These are phyloP conservation scores for Pseudonitzschia multistriata DNA, from an alignment of 108 stramenopile genomes.

Conservation along the genomic window DNA sequence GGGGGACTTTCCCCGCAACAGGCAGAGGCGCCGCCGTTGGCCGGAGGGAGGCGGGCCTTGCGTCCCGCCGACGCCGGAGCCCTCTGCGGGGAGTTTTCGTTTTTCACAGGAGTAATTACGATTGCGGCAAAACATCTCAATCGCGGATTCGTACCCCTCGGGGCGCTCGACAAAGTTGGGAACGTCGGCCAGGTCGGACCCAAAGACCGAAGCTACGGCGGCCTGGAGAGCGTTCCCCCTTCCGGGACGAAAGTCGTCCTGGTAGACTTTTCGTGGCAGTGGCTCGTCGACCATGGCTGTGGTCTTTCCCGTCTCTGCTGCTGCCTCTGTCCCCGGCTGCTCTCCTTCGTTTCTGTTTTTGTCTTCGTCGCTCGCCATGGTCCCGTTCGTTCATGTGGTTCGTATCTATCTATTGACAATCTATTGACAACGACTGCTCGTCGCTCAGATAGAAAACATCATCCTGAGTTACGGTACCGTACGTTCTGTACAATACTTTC, in stretches of 20 bases:
- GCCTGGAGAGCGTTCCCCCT: conserved; percentile 31
- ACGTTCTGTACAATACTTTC: no score
- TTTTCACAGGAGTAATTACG: conserved; percentile 2
- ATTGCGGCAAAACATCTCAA: conserved; percentile 17
- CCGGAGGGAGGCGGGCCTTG: no score
- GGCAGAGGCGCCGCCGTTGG: conserved; percentile 23
- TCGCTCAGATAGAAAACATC: no score
- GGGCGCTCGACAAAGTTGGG: conserved; percentile 31
- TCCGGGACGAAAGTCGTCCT: conserved; percentile 26
- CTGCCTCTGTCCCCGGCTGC: not conserved
- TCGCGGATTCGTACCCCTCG: conserved; percentile 32
- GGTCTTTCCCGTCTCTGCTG: not conserved
- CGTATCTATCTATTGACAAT: no score
- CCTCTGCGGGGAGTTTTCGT: no score
- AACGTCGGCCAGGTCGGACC: conserved; percentile 9
- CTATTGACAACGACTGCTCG: no score
- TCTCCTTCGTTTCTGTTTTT: no score
- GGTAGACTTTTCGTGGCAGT: conserved; percentile 3
- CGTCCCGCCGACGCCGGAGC: no score
- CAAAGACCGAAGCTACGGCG: conserved; percentile 23
- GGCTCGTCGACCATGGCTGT: not conserved
- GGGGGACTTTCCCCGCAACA: conserved; percentile 39
- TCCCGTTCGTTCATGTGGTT: no score
- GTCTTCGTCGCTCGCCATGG: no score
- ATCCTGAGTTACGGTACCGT: no score